Conservation (phyloP, 257 asterid species). For the Solanum arcanum region DNA sequence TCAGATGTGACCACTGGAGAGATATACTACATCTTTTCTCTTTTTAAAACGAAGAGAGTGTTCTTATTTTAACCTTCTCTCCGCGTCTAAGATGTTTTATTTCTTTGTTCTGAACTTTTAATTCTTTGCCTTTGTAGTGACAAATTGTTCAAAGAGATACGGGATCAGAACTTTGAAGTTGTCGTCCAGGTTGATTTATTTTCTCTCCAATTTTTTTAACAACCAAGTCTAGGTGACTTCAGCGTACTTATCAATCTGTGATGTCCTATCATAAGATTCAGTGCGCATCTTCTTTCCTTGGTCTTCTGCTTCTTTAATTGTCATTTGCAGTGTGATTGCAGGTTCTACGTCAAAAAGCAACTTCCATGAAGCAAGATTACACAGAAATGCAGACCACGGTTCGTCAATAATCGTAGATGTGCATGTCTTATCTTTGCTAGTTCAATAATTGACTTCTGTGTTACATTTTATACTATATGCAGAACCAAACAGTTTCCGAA, state of each 20-base stretch:
- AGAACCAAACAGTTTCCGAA: slow-evolving; percentile 89
- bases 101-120: background rate
- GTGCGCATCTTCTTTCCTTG: background rate
- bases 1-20: background rate
- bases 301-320: slow-evolving; percentile 25
- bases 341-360: slow-evolving; percentile 98
- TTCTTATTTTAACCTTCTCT: background rate
- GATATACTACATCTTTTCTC: background rate
- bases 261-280: background rate
- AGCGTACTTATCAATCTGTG: background rate
- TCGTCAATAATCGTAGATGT: slow-evolving; percentile 18
- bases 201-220: background rate
- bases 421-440: slow-evolving; percentile 3
- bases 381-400: slow-evolving; percentile 80
- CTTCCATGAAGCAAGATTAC: slow-evolving; percentile 97
- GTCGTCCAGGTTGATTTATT: slow-evolving; percentile 84
- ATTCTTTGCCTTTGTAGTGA: slow-evolving; percentile 36
- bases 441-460: background rate
- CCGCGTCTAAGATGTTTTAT: background rate
- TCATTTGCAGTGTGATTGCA: slow-evolving; percentile 45
- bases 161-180: slow-evolving; percentile 95
- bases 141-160: slow-evolving; percentile 93
- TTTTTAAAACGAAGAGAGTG: background rate
- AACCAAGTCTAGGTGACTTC: background rate
- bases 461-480: slow-evolving; percentile 20